Conservation (phyloP, 2,329 filamentous ascomycete species). For the Diaporthe australafricana region DNA sequence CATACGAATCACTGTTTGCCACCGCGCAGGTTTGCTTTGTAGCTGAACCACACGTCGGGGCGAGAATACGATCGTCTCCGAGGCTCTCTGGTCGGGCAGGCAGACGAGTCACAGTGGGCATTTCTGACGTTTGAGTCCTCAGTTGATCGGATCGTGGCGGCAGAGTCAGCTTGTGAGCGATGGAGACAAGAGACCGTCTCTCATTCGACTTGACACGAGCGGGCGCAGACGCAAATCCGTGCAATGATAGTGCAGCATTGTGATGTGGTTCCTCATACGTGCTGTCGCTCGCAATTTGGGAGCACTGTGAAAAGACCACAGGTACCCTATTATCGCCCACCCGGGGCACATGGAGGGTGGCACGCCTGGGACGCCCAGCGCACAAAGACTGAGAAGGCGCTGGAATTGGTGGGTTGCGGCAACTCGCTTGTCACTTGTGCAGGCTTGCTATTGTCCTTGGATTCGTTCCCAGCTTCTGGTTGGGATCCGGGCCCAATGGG, state of each 20-base stretch:
- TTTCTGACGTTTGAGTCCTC: constrained; percentile 17
- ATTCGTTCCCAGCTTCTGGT: constrained; percentile 30
- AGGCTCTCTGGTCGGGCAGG: constrained; percentile 8
- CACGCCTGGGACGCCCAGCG: constrained; percentile 30
- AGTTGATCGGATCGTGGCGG: constrained; percentile 14
- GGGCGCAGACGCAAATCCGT: constrained; percentile 23
- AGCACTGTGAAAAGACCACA: constrained; percentile 24
- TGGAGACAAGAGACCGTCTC: constrained; percentile 30
- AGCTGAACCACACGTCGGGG: not conserved
- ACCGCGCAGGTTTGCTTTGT: constrained; percentile 28
- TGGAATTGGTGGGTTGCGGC: constrained; percentile 29
- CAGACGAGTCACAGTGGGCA: constrained; percentile 20
- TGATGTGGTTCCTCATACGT: constrained; percentile 34
- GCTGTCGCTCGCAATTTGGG: constrained; percentile 39
- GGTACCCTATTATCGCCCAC: constrained; percentile 20
- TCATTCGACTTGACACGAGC: constrained; percentile 34
- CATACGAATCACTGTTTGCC: constrained; percentile 33
- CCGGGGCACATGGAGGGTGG: constrained; percentile 26
- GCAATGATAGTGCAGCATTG: constrained; percentile 37
- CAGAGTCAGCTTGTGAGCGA: constrained; percentile 15
- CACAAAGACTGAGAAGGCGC: constrained; percentile 30
- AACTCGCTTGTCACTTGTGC: constrained; percentile 34
- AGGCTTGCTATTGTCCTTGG: constrained; percentile 26
- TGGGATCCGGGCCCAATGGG: constrained; percentile 25
- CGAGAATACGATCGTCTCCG: not conserved